Base-by-base conservation (phyloP, 1,139 yeast species). In the Geotrichum candidum region DNA sequence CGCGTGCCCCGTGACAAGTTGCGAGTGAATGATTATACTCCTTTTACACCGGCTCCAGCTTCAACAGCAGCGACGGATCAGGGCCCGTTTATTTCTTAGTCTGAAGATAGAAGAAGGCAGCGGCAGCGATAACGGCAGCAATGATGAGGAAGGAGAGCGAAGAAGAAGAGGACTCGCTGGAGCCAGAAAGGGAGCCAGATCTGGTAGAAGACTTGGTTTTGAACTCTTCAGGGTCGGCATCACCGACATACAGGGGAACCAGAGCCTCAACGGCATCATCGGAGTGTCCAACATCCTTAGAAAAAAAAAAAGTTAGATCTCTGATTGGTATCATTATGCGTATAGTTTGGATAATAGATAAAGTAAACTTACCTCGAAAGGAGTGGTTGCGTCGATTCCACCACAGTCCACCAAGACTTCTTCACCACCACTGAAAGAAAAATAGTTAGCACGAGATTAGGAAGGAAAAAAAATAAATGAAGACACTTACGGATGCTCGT, bases 351-450 rank as follows among this genome's bases (percentile, higher is more conserved):
- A 48, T 22, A 38, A 15, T 35, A 13, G 31, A 10, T 69, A 71
- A 52, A 13, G 41, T 11, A 22, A 33, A 33, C 61, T 38, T 54
- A 73, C 86, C 65, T 90, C 91, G 73, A 94, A 94, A 48, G 96
- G 92, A 68, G 86, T 94, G 56, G 99, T 92, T 64, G 97, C 96
- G 75, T 95, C 99, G 63, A 81, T 80, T 68, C 99, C 99, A 64
- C 94, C 98, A 69, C 86, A 84, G 73, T 95, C 99, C 61, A 88
- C 78, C 69, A 94, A 82, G 58, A 94, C 97, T 77, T 95, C 99
- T 77, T 91, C 98, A 73, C 99, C 99, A 80, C 99, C 99, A 65
- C 78, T 74, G 57, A 6, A 50, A 22, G 22, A 22, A 23, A 6
- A 18, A 18, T 18, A 18, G 22, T 18, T 31, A 38, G 41, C n/a